Evolutionary conservation across 2,329 filamentous ascomycete species (phyloP).

Genomic region (Aspergillus spinulosporus): DNA sequence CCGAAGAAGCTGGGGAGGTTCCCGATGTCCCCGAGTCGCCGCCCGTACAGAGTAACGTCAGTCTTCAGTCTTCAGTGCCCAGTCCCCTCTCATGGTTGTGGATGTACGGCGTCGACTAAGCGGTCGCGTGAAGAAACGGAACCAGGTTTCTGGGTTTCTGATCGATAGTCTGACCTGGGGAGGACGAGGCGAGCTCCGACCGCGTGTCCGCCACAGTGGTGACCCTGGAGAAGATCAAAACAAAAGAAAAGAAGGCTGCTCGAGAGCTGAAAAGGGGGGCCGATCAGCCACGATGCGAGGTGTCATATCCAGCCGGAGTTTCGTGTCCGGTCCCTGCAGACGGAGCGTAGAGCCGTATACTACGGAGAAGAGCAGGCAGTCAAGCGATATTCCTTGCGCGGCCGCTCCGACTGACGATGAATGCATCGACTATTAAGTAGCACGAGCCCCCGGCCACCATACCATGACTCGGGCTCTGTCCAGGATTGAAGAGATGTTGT

Average conservation of each 20-base stretch:
- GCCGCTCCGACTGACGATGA: background rate
- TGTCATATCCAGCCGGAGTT: conserved; percentile 10
- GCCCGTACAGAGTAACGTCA: conserved; percentile 7
- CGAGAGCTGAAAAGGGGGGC: conserved; percentile 3
- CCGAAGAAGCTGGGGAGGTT: conserved; percentile 5
- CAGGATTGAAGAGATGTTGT: background rate
- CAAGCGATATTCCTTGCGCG: background rate
- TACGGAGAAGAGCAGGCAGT: background rate
- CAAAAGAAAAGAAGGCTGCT: background rate
- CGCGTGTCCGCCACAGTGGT: conserved; percentile 10
- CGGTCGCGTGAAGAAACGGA: background rate
- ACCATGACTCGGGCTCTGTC: conserved; percentile 7
- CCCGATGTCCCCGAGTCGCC: conserved; percentile 10
- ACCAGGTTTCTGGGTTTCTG: background rate
- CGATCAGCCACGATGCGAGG: conserved; percentile 8
- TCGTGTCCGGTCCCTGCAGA: conserved; percentile 10
- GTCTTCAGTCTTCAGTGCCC: background rate
- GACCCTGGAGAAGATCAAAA: background rate
- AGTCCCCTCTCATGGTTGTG: background rate
- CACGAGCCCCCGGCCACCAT: conserved; percentile 1
- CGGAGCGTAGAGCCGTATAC: conserved; percentile 4
- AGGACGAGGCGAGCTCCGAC: background rate
- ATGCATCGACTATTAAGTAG: conserved; percentile 6
- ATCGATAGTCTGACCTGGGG: background rate
- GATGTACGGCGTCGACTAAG: background rate